A percentile compares a stretch with the other conserved stretches of the same genome.
These are phyloP conservation scores for Heimioporus sp. DNA, from an alignment of 768 basidiomycete species.

Conservation along the genomic window DNA sequence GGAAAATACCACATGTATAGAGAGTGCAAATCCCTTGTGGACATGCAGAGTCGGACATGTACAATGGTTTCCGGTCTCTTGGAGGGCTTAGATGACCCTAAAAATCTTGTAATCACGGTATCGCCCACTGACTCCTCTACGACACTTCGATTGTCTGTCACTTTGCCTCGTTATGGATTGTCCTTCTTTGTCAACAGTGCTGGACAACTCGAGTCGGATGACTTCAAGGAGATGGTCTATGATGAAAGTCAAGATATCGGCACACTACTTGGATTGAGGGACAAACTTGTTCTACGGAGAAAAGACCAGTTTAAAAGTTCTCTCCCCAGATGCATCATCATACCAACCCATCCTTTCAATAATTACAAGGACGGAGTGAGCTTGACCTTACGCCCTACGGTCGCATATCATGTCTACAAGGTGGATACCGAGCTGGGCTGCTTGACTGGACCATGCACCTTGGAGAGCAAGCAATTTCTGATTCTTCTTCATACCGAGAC, in stretches of 20 bases:
- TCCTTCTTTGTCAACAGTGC: background rate
- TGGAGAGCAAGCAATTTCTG: background rate
- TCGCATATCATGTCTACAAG: background rate
- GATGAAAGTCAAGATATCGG: background rate
- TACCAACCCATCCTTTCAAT: no score
- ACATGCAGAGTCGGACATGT: slow-evolving; percentile 17
- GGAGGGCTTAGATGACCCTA: background rate
- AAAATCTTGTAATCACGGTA: slow-evolving; percentile 12
- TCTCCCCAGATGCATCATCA: no score
- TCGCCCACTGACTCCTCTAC: background rate
- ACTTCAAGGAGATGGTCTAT: background rate
- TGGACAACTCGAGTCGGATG: background rate
- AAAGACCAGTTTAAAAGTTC: no score
- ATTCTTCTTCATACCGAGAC: background rate
- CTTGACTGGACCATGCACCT: background rate
- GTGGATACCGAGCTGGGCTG: background rate
- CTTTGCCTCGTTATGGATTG: background rate
- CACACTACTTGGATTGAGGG: background rate
- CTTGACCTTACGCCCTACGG: no score
- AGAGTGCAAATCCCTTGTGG: slow-evolving; percentile 7
- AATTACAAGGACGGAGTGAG: no score
- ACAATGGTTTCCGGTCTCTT: slow-evolving; percentile 16
- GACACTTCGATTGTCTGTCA: background rate
- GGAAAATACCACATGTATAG: background rate
- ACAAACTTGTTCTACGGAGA: background rate